Evolutionary conservation across 2,329 filamentous ascomycete species (phyloP).

Genomic region (Phoma herbarum): DNA sequence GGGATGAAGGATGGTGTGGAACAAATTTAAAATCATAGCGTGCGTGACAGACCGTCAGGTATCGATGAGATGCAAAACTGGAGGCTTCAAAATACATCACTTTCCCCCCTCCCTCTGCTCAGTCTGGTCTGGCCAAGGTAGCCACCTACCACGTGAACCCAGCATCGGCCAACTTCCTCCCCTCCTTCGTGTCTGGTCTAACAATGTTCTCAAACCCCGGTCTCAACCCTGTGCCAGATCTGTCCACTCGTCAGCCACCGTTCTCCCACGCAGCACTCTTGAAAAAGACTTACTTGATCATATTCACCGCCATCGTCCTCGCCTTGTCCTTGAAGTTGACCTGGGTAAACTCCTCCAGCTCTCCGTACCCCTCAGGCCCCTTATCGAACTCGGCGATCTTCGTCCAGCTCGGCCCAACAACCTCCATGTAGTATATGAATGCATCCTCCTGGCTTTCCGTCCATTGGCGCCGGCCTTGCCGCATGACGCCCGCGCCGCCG

Average conservation of each 20-base stretch:
- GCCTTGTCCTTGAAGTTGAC: constrained; percentile 61
- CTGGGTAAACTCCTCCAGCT: constrained; percentile 55
- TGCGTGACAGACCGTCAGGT: constrained; percentile 1
- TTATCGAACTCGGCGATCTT: constrained; percentile 39
- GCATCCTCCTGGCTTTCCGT: constrained; percentile 47
- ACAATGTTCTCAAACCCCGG: constrained; percentile 43
- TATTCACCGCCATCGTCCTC: constrained; percentile 51
- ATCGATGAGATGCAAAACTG: neutral
- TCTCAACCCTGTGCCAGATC: constrained; percentile 41
- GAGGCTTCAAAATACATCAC: neutral
- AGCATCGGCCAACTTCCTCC: constrained; percentile 28
- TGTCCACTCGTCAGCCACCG: constrained; percentile 25
- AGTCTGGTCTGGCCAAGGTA: too few species aligned
- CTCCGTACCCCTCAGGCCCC: constrained; percentile 23
- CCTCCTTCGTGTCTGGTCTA: constrained; percentile 25
- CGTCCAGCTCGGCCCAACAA: constrained; percentile 57
- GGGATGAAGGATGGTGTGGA: too few species aligned
- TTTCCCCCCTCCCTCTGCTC: too few species aligned
- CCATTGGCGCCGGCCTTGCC: constrained; percentile 38
- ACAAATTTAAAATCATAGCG: too few species aligned
- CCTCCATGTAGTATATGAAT: constrained; percentile 61
- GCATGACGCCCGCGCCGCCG: constrained; percentile 16
- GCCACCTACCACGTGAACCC: constrained; percentile 33
- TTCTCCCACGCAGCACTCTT: neutral
- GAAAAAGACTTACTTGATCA: constrained; percentile 48